These are phyloP conservation scores for Climacium dendroides DNA, from an alignment of 225 moss, liverwort and hornwort genomes.

Conservation along the genomic window DNA sequence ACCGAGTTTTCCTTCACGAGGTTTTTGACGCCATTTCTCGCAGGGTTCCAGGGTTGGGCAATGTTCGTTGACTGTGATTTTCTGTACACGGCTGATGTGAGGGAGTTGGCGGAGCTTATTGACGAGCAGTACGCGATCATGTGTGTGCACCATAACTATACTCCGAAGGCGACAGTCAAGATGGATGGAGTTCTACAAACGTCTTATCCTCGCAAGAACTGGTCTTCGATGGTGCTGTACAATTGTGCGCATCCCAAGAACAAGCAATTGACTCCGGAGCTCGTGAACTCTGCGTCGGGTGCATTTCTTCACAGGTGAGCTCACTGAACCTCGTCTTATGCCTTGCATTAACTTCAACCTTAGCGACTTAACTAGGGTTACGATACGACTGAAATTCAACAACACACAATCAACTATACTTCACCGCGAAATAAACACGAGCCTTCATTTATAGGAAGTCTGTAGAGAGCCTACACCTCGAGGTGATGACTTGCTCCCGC, in stretches of 20 bases:
- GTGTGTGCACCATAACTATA: slow-evolving; percentile 50
- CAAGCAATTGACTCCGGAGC: slow-evolving; percentile 26
- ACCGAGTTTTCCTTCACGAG: slow-evolving; percentile 62
- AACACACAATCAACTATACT: background rate
- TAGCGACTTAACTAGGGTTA: background rate
- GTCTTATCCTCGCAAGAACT: slow-evolving; percentile 52
- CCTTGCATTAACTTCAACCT: background rate
- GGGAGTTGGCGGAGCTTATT: slow-evolving; percentile 36
- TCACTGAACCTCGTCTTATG: background rate
- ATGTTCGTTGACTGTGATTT: slow-evolving; percentile 58
- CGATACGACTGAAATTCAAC: background rate
- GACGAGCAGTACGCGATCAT: slow-evolving; percentile 43
- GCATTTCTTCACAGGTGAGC: slow-evolving; percentile 50
- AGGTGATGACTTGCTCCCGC: background rate
- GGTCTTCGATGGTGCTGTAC: slow-evolving; percentile 63
- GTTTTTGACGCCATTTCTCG: slow-evolving; percentile 51
- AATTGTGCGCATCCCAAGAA: slow-evolving; percentile 49
- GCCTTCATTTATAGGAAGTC: background rate
- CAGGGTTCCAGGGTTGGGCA: slow-evolving; percentile 56
- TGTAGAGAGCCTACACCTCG: background rate
- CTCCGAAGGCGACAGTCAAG: slow-evolving; percentile 22
- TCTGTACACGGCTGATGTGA: slow-evolving; percentile 41
- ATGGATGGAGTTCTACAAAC: slow-evolving; percentile 50
- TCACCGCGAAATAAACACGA: background rate
- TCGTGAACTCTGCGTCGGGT: slow-evolving; percentile 34